A percentile compares a stretch with the other conserved stretches of the same genome.
Evolutionary conservation across 768 basidiomycete species (phyloP).

Genomic region (Rhizopogon vulgaris): DNA sequence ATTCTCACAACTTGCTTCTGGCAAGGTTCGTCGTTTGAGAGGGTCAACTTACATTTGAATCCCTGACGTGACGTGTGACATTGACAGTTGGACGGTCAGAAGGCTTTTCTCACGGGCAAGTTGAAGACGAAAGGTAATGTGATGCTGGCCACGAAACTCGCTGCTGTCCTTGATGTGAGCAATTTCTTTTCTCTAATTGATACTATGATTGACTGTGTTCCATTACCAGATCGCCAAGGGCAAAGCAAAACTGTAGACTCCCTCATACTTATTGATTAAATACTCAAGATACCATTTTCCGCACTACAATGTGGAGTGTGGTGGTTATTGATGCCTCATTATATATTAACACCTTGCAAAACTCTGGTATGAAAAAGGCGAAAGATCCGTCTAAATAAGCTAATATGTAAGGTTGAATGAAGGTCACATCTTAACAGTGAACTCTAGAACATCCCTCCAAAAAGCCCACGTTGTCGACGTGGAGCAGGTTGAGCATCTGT

Average conservation of each 20-base stretch:
- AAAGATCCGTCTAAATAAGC: conserved; percentile 3
- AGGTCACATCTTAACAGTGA: not conserved
- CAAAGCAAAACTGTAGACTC: conserved; percentile 37
- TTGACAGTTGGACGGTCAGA: conserved; percentile 79
- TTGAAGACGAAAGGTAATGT: conserved; percentile 90
- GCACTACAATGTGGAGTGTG: conserved; percentile 8
- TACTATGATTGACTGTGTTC: not conserved
- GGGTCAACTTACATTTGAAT: not conserved
- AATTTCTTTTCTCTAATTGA: conserved; percentile 10
- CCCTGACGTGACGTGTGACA: not conserved
- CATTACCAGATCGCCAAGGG: conserved; percentile 22
- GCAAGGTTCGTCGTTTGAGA: conserved; percentile 47
- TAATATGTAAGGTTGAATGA: not conserved
- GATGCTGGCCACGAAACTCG: conserved; percentile 92
- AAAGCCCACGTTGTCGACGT: conserved; percentile 72
- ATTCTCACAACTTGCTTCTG: conserved; percentile 62
- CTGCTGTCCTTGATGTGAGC: conserved; percentile 69
- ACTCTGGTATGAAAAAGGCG: not conserved
- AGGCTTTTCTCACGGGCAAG: conserved; percentile 94
- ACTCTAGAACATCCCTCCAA: conserved; percentile 64
- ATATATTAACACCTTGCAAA: conserved; percentile 7
- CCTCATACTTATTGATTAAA: not conserved
- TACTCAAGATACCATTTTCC: conserved; percentile 1
- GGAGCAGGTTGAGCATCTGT: conserved; percentile 72
- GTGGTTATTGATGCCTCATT: conserved; percentile 11